Percentiles rank a stretch among this genome's conserved stretches.
Evolutionary conservation across 495 filamentous ascomycete genomes (phyloP).

Genomic region (Thermothielavioides terrestris): DNA sequence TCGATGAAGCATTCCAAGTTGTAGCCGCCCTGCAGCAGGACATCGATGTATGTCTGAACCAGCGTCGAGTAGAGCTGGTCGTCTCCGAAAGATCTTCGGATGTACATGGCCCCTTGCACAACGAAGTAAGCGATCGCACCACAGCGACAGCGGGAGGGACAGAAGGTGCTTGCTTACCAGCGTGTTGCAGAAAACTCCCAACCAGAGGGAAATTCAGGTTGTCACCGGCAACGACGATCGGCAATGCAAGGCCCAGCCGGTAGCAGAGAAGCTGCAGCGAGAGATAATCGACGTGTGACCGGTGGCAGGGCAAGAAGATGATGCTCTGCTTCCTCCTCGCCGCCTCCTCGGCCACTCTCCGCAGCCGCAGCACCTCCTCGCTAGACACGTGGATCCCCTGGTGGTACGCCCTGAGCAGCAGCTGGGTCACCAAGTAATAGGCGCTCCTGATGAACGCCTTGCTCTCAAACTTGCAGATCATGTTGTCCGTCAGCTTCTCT

Average conservation of each 20-base stretch:
- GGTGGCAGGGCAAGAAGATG: slow-evolving; percentile 89
- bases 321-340: slow-evolving; percentile 85
- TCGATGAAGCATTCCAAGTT: slow-evolving; percentile 98
- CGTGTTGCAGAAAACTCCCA: slow-evolving; percentile 85
- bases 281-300: slow-evolving; percentile 93
- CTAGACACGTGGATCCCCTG: slow-evolving; percentile 97
- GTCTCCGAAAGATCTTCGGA: slow-evolving; percentile 84
- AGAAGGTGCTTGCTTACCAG: too few species aligned
- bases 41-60: slow-evolving; percentile 94
- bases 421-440: slow-evolving; percentile 81
- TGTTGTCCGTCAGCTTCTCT: slow-evolving; percentile 75
- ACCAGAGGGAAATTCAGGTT: slow-evolving; percentile 92
- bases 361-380: slow-evolving; percentile 77
- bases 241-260: slow-evolving; percentile 76
- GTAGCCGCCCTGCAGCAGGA: slow-evolving; percentile 76
- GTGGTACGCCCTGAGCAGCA: slow-evolving; percentile 87
- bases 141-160: not conserved
- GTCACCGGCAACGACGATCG: slow-evolving; percentile 91
- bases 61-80: slow-evolving; percentile 83
- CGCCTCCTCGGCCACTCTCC: slow-evolving; percentile 73
- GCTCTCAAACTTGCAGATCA: slow-evolving; percentile 99
- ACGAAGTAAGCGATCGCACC: too few species aligned
- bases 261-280: slow-evolving; percentile 92
- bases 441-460: slow-evolving; percentile 85
- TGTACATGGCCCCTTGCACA: slow-evolving; percentile 89